Conservation (phyloP, 257 asterid species). For the Gynochthodes officinalis region DNA sequence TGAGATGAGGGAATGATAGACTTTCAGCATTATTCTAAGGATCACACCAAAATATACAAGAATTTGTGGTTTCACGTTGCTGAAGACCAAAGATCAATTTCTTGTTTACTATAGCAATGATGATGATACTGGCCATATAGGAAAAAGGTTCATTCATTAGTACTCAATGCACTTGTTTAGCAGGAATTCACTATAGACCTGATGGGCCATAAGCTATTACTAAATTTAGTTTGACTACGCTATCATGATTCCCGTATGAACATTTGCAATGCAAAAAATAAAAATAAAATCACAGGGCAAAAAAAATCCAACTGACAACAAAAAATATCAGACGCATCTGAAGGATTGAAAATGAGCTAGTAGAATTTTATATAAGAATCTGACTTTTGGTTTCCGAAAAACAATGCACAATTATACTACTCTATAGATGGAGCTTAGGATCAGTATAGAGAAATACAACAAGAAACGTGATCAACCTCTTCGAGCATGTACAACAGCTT, state of each 20-base stretch:
- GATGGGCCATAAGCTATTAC: not conserved
- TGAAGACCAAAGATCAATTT: too few relatives aligned
- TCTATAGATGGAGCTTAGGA: not conserved
- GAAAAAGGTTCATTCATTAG: too few relatives aligned
- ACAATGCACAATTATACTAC: not conserved
- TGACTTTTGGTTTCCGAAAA: not conserved
- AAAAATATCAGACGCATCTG: not conserved
- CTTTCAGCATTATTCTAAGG: too few relatives aligned
- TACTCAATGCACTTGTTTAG: too few relatives aligned
- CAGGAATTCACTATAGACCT: not conserved
- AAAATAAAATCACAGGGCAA: not conserved
- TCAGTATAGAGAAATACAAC: not conserved
- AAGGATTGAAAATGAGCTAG: not conserved
- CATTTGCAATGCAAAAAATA: not conserved
- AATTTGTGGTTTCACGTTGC: not conserved
- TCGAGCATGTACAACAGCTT: conserved; percentile 41
- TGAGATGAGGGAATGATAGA: too few relatives aligned
- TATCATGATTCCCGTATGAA: not conserved
- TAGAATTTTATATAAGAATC: not conserved
- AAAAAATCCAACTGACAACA: not conserved
- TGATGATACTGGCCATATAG: too few relatives aligned
- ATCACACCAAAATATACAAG: too few relatives aligned
- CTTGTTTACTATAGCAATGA: too few relatives aligned
- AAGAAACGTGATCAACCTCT: conserved; percentile 27
- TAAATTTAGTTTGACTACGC: not conserved